These are phyloP conservation scores for Termitomyces sp. DNA, from an alignment of 768 basidiomycete genomes.

Conservation along the genomic window DNA sequence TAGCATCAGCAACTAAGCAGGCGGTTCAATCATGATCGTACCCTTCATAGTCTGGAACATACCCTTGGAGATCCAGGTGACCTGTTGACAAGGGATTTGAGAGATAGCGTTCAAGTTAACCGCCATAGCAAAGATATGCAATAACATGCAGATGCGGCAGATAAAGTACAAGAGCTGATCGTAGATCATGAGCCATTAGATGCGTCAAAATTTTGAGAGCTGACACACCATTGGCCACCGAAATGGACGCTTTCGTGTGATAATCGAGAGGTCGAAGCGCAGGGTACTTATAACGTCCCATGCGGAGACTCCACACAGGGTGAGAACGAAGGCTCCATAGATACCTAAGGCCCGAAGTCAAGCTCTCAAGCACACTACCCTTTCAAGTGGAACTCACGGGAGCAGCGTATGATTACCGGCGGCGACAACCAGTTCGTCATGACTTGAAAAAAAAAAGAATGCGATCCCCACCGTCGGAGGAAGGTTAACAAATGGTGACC, in stretches of 20 bases:
- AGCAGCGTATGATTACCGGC: conserved; percentile 19
- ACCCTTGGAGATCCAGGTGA: conserved; percentile 29
- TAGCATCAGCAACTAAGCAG: conserved; percentile 22
- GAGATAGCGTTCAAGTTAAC: conserved; percentile 27
- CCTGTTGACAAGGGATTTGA: conserved; percentile 25
- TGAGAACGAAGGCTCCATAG: conserved; percentile 24
- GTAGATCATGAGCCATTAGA: neutral
- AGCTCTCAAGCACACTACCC: neutral
- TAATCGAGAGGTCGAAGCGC: conserved; percentile 25
- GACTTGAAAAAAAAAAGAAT: neutral
- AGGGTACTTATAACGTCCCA: conserved; percentile 26
- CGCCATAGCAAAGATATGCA: conserved; percentile 26
- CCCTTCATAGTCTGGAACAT: neutral
- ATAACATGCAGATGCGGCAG: conserved; percentile 25
- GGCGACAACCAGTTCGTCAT: conserved; percentile 21
- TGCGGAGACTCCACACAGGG: conserved; percentile 24
- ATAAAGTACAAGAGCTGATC: conserved; percentile 24
- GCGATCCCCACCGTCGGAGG: neutral
- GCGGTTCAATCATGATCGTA: neutral
- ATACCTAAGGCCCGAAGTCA: conserved; percentile 15
- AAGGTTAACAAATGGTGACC: neutral
- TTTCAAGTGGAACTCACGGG: conserved; percentile 16
- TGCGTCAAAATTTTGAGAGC: neutral
- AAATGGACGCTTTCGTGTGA: conserved; percentile 22
- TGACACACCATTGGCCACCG: conserved; percentile 28